Evolutionary conservation across 805 yeast genomes (phyloP), one percentile per base, ranked within the genome.

Genomic region (Starmerella riodocensis): DNA sequence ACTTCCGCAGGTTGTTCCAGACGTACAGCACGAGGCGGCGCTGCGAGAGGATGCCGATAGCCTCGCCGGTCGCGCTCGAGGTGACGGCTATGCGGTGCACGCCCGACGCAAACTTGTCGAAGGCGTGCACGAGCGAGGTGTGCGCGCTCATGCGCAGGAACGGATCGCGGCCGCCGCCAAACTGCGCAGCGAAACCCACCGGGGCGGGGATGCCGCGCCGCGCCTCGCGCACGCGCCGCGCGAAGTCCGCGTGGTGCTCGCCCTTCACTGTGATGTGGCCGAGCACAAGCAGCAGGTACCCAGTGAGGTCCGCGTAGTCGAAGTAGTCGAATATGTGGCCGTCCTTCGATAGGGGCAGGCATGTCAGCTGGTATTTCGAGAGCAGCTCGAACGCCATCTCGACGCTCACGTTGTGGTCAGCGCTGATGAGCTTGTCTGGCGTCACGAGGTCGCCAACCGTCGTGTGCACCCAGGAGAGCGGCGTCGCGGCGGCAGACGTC

Each of bases 1-100:
- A 91, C 42, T 81, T 64, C 46, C 94, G 70, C 23, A 93, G 93
- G 57, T 91, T 83, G 43, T 83, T 93, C 96, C 97, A 88, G 40
- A 88, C 63, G 58, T 73, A 88, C 52, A 73, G 74, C 39, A 88
- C 72, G 51, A 84, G 65, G 53, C 97, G 73, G 58, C 98, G 76
- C 63, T 88, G 98, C 0, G 95, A 83, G 33, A 91, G 65, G 11
- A 88, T 74, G 42, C 97, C 97, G 2, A 79, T 74, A 36, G 86
- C 74, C 43, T 67, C 66, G 14, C 62, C 59, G 18, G 57, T 57
- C 54, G 74, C 66, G 22, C 43, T 39, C 7, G 45, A 32, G 18
- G 78, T 69, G 40, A 86, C 81, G 9, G 96, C 94, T 17, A 88
- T 74, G 55, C 98, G 70, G 62, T 91, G 98, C 3, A 86, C 94